Evolutionary conservation across 2,329 filamentous ascomycete genomes (phyloP).

Genomic region (Colletotrichum tabaci): DNA sequence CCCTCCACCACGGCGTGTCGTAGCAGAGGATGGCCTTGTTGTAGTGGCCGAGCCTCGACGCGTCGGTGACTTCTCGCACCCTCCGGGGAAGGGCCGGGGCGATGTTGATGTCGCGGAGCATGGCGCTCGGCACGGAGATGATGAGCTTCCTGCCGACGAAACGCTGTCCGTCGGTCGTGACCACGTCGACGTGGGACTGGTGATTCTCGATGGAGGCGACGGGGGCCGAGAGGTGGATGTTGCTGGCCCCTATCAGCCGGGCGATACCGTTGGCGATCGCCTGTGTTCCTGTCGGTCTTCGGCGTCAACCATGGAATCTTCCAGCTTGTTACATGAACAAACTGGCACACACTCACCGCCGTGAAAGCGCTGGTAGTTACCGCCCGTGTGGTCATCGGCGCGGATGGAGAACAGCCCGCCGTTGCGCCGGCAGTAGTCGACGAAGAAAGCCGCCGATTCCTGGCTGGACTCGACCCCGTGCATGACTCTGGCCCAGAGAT

Average conservation of each 20-base stretch:
- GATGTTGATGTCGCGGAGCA: slow-evolving; percentile 63
- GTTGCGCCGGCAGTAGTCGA: slow-evolving; percentile 56
- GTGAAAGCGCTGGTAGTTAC: slow-evolving; percentile 53
- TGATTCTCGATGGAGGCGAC: slow-evolving; percentile 47
- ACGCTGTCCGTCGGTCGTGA: slow-evolving; percentile 44
- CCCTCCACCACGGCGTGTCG: slow-evolving; percentile 52
- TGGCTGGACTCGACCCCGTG: slow-evolving; percentile 54
- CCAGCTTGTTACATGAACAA: too few relatives aligned
- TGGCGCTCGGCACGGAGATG: slow-evolving; percentile 64
- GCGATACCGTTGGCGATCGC: slow-evolving; percentile 48
- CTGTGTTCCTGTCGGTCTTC: slow-evolving; percentile 37
- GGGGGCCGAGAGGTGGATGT: slow-evolving; percentile 43
- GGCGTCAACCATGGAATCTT: neutral
- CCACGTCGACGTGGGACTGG: slow-evolving; percentile 41
- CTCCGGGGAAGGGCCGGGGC: slow-evolving; percentile 58
- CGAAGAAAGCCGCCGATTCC: slow-evolving; percentile 54
- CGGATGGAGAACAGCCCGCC: slow-evolving; percentile 52
- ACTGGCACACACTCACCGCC: slow-evolving; percentile 40
- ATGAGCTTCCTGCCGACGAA: slow-evolving; percentile 58
- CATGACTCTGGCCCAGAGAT: slow-evolving; percentile 56
- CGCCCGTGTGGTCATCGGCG: slow-evolving; percentile 53
- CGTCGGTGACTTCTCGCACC: slow-evolving; percentile 53
- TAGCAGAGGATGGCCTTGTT: slow-evolving; percentile 58
- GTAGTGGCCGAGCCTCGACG: slow-evolving; percentile 59
- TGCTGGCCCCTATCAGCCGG: slow-evolving; percentile 44